Evolutionary conservation across 2,329 filamentous ascomycete genomes (phyloP).

Genomic region (Neofusicoccum kwambonambiense): DNA sequence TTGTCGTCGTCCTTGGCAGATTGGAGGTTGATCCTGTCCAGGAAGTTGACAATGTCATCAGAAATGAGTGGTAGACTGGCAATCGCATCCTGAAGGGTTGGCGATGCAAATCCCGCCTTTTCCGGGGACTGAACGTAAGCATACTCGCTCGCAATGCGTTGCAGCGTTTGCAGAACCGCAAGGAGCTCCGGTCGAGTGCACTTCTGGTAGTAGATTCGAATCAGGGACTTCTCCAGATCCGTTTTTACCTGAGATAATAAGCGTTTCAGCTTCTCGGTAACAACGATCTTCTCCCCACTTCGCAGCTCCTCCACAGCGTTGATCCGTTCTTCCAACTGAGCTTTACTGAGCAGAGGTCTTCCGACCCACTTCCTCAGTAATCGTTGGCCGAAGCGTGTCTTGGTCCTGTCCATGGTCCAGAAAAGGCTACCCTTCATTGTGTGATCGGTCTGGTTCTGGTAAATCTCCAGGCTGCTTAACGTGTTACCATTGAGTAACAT

Average conservation of each 20-base stretch:
- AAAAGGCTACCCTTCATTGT: constrained; percentile 84
- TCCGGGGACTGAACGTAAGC: constrained; percentile 61
- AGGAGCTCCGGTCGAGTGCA: constrained; percentile 88
- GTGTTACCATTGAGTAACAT: constrained; percentile 97
- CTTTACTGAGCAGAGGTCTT: constrained; percentile 76
- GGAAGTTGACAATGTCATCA: constrained; percentile 67
- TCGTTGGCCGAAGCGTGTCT: constrained; percentile 83
- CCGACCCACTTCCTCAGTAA: constrained; percentile 94
- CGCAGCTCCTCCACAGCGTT: constrained; percentile 84
- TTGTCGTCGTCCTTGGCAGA: constrained; percentile 88
- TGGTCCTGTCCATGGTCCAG: constrained; percentile 91
- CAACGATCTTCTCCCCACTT: constrained; percentile 62
- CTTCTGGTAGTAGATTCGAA: constrained; percentile 96
- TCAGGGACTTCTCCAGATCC: constrained; percentile 89
- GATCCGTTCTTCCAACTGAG: constrained; percentile 73
- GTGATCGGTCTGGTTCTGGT: constrained; percentile 89
- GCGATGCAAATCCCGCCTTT: constrained; percentile 71
- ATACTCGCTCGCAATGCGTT: constrained; percentile 77
- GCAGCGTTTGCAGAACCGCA: constrained; percentile 78
- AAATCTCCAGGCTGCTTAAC: constrained; percentile 89
- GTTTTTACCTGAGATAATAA: constrained; percentile 70
- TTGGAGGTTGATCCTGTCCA: constrained; percentile 81
- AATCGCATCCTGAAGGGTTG: constrained; percentile 69
- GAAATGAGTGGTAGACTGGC: constrained; percentile 73
- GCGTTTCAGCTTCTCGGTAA: constrained; percentile 71